These are phyloP conservation scores for Harrya chromipes DNA, from an alignment of 768 basidiomycete species.

Conservation along the genomic window DNA sequence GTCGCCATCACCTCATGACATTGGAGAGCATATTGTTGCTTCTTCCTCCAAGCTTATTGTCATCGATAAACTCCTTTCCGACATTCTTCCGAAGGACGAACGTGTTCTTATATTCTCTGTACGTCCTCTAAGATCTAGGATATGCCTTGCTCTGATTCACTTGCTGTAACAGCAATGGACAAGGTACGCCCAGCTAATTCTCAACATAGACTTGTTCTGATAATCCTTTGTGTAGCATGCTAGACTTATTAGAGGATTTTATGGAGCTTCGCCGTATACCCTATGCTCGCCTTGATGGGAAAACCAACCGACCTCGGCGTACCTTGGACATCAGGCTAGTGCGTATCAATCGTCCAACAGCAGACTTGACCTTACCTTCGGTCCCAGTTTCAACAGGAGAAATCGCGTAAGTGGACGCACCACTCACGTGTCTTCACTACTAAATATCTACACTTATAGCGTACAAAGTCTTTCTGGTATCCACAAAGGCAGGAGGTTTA, in stretches of 20 bases:
- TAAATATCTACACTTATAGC: slow-evolving; percentile 32
- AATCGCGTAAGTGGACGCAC: slow-evolving; percentile 43
- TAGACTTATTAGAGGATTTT: slow-evolving; percentile 68
- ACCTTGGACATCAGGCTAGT: slow-evolving; percentile 57
- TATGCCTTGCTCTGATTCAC: slow-evolving; percentile 5
- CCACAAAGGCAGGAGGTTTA: slow-evolving; percentile 69
- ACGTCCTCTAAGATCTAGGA: neutral
- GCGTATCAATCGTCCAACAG: slow-evolving; percentile 8
- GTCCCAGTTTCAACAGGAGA: slow-evolving; percentile 53
- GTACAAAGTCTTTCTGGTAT: slow-evolving; percentile 66
- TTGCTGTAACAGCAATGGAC: slow-evolving; percentile 53
- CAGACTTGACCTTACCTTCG: slow-evolving; percentile 1
- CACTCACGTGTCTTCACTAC: neutral
- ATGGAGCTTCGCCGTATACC: slow-evolving; percentile 55
- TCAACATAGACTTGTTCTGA: neutral
- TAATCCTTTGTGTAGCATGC: slow-evolving; percentile 45
- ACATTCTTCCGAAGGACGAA: slow-evolving; percentile 57
- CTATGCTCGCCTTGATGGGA: slow-evolving; percentile 61
- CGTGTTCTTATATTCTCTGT: slow-evolving; percentile 67
- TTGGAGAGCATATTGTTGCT: slow-evolving; percentile 55
- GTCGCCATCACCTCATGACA: slow-evolving; percentile 44
- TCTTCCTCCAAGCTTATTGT: slow-evolving; percentile 54
- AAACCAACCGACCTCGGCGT: slow-evolving; percentile 50
- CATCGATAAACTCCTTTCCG: slow-evolving; percentile 57
- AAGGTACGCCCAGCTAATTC: slow-evolving; percentile 27